Percentiles rank a stretch among this genome's conserved stretches.
These are phyloP conservation scores for Conoideocrella luteorostrata DNA, from an alignment of 2,329 filamentous ascomycete genomes.

Conservation along the genomic window DNA sequence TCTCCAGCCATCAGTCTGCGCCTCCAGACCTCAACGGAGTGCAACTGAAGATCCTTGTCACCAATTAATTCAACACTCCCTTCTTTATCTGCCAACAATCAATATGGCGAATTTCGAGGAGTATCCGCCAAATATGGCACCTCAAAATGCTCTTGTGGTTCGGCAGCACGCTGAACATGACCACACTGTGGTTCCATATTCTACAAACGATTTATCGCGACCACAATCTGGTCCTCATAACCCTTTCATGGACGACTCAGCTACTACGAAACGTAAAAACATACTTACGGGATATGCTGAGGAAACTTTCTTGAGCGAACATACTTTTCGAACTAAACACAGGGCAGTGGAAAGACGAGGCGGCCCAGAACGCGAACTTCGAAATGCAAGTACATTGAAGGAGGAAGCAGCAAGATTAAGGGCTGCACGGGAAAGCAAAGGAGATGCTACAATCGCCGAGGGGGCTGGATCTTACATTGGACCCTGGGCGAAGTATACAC, in stretches of 20 bases:
- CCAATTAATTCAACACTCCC: too few relatives aligned
- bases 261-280: conserved; percentile 67
- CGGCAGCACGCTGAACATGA: conserved; percentile 48
- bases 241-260: conserved; percentile 62
- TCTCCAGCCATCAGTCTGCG: too few relatives aligned
- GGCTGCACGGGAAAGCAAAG: conserved; percentile 76
- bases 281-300: conserved; percentile 79
- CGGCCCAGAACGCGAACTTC: conserved; percentile 49
- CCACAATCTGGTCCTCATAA: conserved; percentile 64
- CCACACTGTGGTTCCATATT: conserved; percentile 58
- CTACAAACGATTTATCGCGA: conserved; percentile 65
- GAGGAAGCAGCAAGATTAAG: conserved; percentile 62
- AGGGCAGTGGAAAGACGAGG: conserved; percentile 69
- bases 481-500: conserved; percentile 83
- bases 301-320: conserved; percentile 83
- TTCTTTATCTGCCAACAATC: neutral
- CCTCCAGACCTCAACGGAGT: too few relatives aligned
- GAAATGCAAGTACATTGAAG: conserved; percentile 54
- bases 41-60: too few relatives aligned
- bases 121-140: conserved; percentile 60
- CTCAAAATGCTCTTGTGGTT: conserved; percentile 56
- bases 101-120: conserved; percentile 56
- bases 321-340: conserved; percentile 83
- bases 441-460: conserved; percentile 75
- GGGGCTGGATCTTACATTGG: conserved; percentile 86